Base-by-base conservation (phyloP, 2,329 filamentous ascomycete genomes). In the Aspergillus persii region DNA sequence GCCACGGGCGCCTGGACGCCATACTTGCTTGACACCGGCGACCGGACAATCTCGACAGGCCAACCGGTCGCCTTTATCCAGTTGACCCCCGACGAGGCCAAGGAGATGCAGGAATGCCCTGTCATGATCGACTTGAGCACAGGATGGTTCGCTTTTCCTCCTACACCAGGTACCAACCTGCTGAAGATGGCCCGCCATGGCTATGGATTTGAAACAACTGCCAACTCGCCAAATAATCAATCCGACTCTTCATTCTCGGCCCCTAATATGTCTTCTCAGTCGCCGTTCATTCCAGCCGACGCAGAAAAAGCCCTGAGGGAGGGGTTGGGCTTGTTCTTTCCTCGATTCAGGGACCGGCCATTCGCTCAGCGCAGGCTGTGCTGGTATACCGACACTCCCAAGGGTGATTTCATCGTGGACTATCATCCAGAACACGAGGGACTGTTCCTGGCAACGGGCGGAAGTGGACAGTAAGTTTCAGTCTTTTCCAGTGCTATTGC, bases 141-240 rank as follows among this genome's bases (percentile, higher is more conserved):
- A 8, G 64, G 70, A 2, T 69, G 65, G 61, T 72, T 73, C 53
- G 64, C 60, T 23, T 74, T 74, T 57, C 73, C 73, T 12, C 70
- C 72, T 0, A 67, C 71, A 18, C 58, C 58, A 9, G 69, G 66
- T 12, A 67, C 66, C 8, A 49, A 59, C 0, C 39, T 65, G 8
- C 61, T 72, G n/a, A 72, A 73, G 29, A 58, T 70, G 53, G 69
- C 68, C 1, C 61, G 67, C 3, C 69, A 73, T 54, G 69, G 69
- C 1, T 71, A 61, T 63, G 70, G 69, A 26, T 89, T 89, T 66
- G 68, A 74, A 1, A 74, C 76, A 50, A 71, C 69, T 1, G 58
- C 61, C 1, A 52, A 11, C 23, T 31, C 27, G 39, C n/a, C 57
- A 46, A 11, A 51, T 31, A 2, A 50, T 63, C 8, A 60, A 58